A percentile compares a stretch with the other conserved stretches of the same genome.
These are phyloP conservation scores for Mycena sp. DNA, from an alignment of 1,284 basidiomycete genomes.

Conservation along the genomic window DNA sequence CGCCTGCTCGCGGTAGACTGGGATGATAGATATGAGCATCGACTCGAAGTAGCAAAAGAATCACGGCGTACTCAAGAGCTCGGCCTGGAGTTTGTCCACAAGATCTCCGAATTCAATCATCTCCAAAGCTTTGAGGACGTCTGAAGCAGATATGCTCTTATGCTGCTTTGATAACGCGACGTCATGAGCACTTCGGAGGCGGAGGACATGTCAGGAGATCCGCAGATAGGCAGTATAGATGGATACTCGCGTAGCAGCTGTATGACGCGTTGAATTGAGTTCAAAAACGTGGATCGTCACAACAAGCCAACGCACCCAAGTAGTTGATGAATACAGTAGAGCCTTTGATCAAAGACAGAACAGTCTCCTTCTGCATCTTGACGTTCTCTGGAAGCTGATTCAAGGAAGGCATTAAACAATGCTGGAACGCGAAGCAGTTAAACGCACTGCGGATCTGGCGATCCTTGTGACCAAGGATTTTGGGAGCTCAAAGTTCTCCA, in stretches of 20 bases:
- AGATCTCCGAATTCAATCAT: conserved; percentile 84
- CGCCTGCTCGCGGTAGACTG: conserved; percentile 68
- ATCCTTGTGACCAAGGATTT: conserved; percentile 84
- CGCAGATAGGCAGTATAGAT: background rate
- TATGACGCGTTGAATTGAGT: conserved; percentile 20
- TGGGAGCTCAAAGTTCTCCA: conserved; percentile 89
- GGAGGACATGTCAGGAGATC: conserved; percentile 29
- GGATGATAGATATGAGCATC: background rate
- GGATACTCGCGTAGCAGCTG: conserved; percentile 73
- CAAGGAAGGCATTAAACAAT: conserved; percentile 1
- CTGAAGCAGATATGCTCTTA: conserved; percentile 88
- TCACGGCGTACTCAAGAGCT: conserved; percentile 70
- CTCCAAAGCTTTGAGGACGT: conserved; percentile 88
- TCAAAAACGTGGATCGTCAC: conserved; percentile 2
- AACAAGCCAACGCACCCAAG: conserved; percentile 65
- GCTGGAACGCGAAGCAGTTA: background rate
- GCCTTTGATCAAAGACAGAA: conserved; percentile 82
- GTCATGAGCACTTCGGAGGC: conserved; percentile 79
- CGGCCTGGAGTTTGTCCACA: conserved; percentile 71
- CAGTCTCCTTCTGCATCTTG: conserved; percentile 89
- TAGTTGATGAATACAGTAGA: conserved; percentile 95
- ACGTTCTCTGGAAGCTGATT: conserved; percentile 87
- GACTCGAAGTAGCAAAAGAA: background rate
- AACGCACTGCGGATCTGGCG: conserved; percentile 78
- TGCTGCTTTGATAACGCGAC: conserved; percentile 85